These are phyloP conservation scores for Rhynchosporium agropyri DNA, from an alignment of 2,329 filamentous ascomycete species.

Conservation along the genomic window DNA sequence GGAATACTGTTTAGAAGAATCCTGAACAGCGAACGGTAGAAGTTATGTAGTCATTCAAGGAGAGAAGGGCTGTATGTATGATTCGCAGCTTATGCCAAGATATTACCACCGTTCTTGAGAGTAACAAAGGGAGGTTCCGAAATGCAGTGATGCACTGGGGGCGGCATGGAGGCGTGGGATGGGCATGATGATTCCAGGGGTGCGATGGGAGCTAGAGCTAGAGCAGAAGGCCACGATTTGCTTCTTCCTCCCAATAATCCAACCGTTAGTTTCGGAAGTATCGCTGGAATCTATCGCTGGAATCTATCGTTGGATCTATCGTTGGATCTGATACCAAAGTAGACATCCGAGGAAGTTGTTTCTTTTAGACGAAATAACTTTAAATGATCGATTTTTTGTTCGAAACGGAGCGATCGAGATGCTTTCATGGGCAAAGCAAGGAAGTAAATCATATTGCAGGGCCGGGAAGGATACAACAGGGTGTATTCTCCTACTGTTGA, in stretches of 20 bases:
- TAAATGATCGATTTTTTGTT: background rate
- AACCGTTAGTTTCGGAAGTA: too few species aligned
- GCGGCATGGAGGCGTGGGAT: background rate
- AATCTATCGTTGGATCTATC: background rate
- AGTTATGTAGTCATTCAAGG: background rate
- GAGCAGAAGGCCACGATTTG: background rate
- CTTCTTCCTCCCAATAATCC: background rate
- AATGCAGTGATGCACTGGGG: background rate
- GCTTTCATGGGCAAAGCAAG: conserved; percentile 4
- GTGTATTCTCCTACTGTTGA: background rate
- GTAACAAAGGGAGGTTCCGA: background rate
- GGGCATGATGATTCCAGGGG: background rate
- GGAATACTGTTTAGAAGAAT: too few species aligned
- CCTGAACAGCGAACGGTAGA: background rate
- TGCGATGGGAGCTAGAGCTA: background rate
- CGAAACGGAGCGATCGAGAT: background rate
- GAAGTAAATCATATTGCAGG: background rate
- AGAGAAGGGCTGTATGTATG: background rate
- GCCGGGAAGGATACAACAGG: background rate
- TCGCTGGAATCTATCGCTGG: background rate
- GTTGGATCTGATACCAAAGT: background rate
- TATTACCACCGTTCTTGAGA: background rate
- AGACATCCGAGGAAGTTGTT: background rate
- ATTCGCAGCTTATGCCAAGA: conserved; percentile 9
- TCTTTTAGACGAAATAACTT: background rate